Conservation (phyloP, 495 filamentous ascomycete species). For the Darksidea phi region DNA sequence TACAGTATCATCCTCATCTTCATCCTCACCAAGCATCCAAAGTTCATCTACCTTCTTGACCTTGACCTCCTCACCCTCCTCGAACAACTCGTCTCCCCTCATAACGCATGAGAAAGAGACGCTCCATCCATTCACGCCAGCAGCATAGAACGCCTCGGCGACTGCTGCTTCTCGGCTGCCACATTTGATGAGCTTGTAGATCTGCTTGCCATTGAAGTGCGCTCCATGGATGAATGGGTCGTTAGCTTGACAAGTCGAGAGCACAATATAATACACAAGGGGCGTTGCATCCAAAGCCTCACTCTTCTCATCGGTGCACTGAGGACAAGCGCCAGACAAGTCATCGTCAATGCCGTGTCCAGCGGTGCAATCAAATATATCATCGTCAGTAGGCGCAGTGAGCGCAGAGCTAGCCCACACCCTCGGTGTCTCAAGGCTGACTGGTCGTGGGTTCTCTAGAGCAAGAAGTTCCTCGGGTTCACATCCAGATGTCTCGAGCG, state of each 20-base stretch:
- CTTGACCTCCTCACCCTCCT: background rate
- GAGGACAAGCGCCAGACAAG: constrained; percentile 20
- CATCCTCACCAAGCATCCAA: constrained; percentile 23
- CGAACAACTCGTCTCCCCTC: constrained; percentile 20
- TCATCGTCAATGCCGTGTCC: constrained; percentile 14
- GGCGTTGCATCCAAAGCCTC: constrained; percentile 22
- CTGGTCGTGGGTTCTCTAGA: constrained; percentile 5
- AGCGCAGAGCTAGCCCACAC: constrained; percentile 28
- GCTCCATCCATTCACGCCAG: constrained; percentile 25
- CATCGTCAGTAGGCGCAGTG: constrained; percentile 28
- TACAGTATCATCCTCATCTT: background rate
- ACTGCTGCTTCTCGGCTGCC: constrained; percentile 28
- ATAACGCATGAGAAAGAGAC: constrained; percentile 29
- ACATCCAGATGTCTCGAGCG: background rate
- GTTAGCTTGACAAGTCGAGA: constrained; percentile 21
- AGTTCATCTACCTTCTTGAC: constrained; percentile 21
- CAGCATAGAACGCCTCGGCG: constrained; percentile 28
- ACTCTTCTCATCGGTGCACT: constrained; percentile 29
- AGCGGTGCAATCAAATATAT: constrained; percentile 28
- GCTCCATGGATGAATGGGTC: constrained; percentile 3
- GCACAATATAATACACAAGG: constrained; percentile 23
- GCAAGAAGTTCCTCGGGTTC: background rate
- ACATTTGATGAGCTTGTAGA: constrained; percentile 33
- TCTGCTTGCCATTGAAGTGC: constrained; percentile 16
- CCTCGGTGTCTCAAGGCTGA: constrained; percentile 9